Base-by-base conservation (phyloP, 257 asterid species). In the Lantana camara region DNA sequence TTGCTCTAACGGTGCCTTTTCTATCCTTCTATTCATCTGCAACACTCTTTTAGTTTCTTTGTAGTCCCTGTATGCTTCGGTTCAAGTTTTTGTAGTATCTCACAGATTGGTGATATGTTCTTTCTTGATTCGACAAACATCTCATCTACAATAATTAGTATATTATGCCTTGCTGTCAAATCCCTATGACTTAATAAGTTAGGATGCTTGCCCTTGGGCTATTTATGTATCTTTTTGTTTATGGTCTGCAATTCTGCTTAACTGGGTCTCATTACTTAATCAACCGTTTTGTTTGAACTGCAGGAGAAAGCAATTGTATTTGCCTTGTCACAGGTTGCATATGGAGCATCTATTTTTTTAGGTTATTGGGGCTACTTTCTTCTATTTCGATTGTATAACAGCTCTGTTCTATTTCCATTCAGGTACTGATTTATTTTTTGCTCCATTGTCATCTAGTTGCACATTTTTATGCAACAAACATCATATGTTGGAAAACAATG, bases 341-440 rank as follows among this genome's bases (percentile, higher is more conserved):
- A 83, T 74, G 99, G 95, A 45, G 90, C 80, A 60, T 77, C 79
- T 20, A 71, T 86, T 37, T 85, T 94, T 77, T 66, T 83, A 57
- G 95, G 99, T 70, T 94, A 94, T 70, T 94, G 99, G 98, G 86
- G 83, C 55, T 90, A 84, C 81, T 90, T 94, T 72, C 79, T 90
- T 78, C 72, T 85, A 19, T 76, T 67, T 67, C 78, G 67, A 21
- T 73, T 58, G n/a, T 74, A 80, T 71, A 82, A 48, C 64, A 14
- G 71, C 24, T 84, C 87, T 46, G 80, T 75, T 64, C 83, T 90
- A 59, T 87, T 90, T 63, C 98, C 98, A 3, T 82, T 94, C 79
- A 78, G 97, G 99, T 94, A 81, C 15, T 61, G 40, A 16, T 63
- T 53, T 66, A 21, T 41, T 66, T 73, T 58, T 7, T 17, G 66